Conservation (phyloP, 352 stramenopile genomes). For the Aphanomyces euteiches region DNA sequence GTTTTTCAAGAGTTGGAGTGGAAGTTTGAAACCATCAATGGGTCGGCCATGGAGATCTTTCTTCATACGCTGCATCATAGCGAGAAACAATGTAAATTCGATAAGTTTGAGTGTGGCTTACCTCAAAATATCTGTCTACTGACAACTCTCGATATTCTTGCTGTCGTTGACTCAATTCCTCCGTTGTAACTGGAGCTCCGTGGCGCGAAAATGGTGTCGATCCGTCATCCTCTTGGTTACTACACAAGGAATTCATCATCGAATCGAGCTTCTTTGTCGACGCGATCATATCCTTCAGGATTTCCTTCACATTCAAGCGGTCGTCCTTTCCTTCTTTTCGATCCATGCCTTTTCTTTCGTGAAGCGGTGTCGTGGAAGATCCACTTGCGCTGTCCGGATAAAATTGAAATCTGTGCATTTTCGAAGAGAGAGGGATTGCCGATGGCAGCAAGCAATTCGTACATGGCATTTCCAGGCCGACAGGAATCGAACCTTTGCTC, state of each 20-base stretch:
- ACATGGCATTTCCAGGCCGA: conserved; percentile 19
- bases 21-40: conserved; percentile 6
- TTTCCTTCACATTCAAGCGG: conserved; percentile 2
- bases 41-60: neutral
- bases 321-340: neutral
- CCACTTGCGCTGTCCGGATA: conserved; percentile 7
- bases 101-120: neutral
- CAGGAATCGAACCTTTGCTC: conserved; percentile 38
- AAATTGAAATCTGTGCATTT: neutral
- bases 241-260: conserved; percentile 11
- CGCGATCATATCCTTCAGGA: conserved; percentile 25
- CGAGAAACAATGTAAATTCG: conserved; percentile 7
- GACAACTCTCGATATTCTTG: neutral
- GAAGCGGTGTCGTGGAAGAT: conserved; percentile 12
- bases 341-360: neutral
- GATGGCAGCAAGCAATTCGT: conserved; percentile 1
- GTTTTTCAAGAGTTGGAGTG: neutral
- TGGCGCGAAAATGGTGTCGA: neutral
- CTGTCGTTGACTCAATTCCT: neutral
- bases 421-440: neutral
- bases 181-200: neutral
- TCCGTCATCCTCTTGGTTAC: neutral
- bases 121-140: neutral
- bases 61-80: neutral
- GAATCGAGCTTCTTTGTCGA: conserved; percentile 23